phyloP scores from a whole-genome alignment of 768 basidiomycete species.

The Lactifluus echinatus region DNA sequence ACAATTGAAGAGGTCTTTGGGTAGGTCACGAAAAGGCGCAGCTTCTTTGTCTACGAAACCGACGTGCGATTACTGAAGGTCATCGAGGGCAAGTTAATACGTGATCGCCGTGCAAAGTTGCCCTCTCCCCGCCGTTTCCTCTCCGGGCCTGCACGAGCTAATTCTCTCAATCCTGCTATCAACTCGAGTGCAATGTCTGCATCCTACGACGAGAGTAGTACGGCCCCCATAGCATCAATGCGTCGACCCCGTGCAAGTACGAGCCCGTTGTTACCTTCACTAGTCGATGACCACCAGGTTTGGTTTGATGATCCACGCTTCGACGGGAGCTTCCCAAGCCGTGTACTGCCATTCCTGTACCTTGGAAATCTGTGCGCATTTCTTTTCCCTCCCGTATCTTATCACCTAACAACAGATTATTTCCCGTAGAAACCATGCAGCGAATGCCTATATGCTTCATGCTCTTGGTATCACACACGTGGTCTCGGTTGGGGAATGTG shows the following conservation, averaged over 20 bases:
- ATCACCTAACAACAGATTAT: slow-evolving; percentile 19
- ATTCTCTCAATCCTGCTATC: slow-evolving; percentile 3
- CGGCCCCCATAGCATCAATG: slow-evolving; percentile 8
- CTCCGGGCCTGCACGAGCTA: neutral
- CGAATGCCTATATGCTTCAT: slow-evolving; percentile 93
- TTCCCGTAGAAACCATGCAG: slow-evolving; percentile 69
- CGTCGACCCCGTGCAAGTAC: slow-evolving; percentile 63
- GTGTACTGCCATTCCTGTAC: slow-evolving; percentile 88
- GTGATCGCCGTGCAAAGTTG: slow-evolving; percentile 21
- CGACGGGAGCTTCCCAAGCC: slow-evolving; percentile 92
- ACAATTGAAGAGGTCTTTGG: neutral
- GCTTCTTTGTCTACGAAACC: slow-evolving; percentile 85
- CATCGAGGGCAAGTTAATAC: slow-evolving; percentile 48
- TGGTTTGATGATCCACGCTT: slow-evolving; percentile 94
- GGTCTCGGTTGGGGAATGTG: slow-evolving; percentile 93
- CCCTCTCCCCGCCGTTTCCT: slow-evolving; percentile 12
- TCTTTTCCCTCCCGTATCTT: neutral
- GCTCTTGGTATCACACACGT: slow-evolving; percentile 95
- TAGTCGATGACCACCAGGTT: slow-evolving; percentile 65
- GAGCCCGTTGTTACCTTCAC: slow-evolving; percentile 54
- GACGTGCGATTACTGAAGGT: slow-evolving; percentile 68
- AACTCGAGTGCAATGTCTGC: slow-evolving; percentile 26
- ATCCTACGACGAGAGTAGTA: slow-evolving; percentile 21
- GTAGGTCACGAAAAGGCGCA: slow-evolving; percentile 54
- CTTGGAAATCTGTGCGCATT: slow-evolving; percentile 83